Conservation (phyloP, 2,329 filamentous ascomycete species). For the Clarireedia monteithiana region DNA sequence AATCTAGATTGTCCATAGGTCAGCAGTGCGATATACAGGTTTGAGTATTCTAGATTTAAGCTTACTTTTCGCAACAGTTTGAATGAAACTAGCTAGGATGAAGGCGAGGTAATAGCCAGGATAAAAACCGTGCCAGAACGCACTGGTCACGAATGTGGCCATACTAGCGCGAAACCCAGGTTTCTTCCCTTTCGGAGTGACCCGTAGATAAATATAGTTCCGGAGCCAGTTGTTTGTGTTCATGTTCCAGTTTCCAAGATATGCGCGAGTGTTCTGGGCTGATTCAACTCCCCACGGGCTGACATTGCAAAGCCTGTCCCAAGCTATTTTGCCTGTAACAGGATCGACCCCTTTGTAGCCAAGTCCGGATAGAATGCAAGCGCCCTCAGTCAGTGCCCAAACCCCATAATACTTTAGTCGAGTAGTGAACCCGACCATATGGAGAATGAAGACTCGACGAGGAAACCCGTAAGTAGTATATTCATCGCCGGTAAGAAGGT, state of each 20-base stretch:
- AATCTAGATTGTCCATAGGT: conserved; percentile 48
- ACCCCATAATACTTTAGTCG: conserved; percentile 95
- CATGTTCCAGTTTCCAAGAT: conserved; percentile 93
- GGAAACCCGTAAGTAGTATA: conserved; percentile 63
- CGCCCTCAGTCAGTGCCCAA: conserved; percentile 87
- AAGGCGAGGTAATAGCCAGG: conserved; percentile 94
- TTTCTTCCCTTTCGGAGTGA: conserved; percentile 92
- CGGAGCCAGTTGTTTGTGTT: conserved; percentile 96
- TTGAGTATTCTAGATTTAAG: conserved; percentile 15
- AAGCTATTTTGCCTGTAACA: conserved; percentile 74
- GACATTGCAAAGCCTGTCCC: conserved; percentile 87
- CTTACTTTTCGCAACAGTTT: conserved; percentile 90
- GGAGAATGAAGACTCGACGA: conserved; percentile 67
- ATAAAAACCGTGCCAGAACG: conserved; percentile 97
- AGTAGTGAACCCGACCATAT: conserved; percentile 75
- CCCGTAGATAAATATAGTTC: conserved; percentile 91
- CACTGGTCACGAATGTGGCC: conserved; percentile 89
- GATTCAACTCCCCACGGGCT: conserved; percentile 77
- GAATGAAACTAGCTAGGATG: conserved; percentile 80
- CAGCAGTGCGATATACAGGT: neutral
- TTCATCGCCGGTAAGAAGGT: conserved; percentile 54
- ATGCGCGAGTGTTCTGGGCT: conserved; percentile 89
- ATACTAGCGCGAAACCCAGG: conserved; percentile 91
- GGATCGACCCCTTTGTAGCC: conserved; percentile 92
- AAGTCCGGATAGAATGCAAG: conserved; percentile 87